Evolutionary conservation across 75 land plant genomes (phyloP).

Genomic region (Cupressus sempervirens): DNA sequence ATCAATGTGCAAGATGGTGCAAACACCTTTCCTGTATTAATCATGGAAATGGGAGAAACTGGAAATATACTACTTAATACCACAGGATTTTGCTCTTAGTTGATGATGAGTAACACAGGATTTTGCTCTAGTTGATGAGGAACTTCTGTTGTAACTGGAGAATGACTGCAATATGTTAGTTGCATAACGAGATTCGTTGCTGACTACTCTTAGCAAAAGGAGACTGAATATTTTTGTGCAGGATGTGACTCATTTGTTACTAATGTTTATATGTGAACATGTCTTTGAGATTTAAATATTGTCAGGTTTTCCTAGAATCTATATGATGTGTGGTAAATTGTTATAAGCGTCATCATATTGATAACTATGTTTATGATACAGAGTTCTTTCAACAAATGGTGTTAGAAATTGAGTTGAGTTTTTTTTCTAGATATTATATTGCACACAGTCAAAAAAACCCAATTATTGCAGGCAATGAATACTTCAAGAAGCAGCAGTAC

Average conservation of each 20-base stretch:
- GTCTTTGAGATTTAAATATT: not conserved
- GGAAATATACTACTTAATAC: not conserved
- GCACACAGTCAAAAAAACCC: not conserved
- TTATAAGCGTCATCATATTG: not conserved
- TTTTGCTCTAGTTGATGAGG: not conserved
- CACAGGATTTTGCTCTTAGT: not conserved
- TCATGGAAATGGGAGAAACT: not conserved
- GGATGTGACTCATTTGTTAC: not conserved
- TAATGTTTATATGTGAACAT: not conserved
- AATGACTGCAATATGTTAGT: not conserved
- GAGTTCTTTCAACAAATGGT: not conserved
- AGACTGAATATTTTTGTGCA: not conserved
- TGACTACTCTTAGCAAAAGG: not conserved
- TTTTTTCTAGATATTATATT: not conserved
- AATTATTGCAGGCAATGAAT: slow-evolving; percentile 70
- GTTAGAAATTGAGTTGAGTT: not conserved
- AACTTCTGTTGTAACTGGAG: not conserved
- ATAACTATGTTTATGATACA: not conserved
- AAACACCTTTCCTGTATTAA: not conserved
- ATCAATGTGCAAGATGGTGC: not conserved
- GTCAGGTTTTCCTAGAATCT: not conserved
- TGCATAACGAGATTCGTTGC: not conserved
- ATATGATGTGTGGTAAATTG: not conserved
- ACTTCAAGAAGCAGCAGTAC: slow-evolving; percentile 84
- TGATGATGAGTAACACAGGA: not conserved